Evolutionary conservation across 768 basidiomycete genomes (phyloP).

Genomic region (Mycena galericulata): DNA sequence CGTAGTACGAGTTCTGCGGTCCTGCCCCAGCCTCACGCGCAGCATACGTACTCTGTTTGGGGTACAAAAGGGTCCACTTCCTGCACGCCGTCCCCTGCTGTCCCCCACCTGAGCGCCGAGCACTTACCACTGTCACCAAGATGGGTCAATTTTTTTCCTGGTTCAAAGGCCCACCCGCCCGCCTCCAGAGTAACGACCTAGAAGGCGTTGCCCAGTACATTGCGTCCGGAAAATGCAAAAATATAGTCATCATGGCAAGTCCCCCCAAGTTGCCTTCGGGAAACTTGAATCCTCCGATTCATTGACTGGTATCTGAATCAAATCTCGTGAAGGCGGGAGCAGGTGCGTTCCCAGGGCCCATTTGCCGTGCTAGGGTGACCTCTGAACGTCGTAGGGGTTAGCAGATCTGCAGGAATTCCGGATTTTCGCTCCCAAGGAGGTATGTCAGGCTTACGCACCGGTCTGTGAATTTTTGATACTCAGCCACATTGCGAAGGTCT

Average conservation of each 20-base stretch:
- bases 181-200: conserved; percentile 17
- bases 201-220: conserved; percentile 27
- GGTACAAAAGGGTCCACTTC: too few relatives aligned
- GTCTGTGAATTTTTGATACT: not conserved
- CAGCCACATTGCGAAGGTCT: not conserved
- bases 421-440: conserved; percentile 23
- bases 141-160: conserved; percentile 26
- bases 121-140: not conserved
- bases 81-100: too few relatives aligned
- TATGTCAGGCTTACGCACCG: not conserved
- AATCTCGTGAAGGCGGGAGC: not conserved
- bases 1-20: too few relatives aligned
- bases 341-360: not conserved
- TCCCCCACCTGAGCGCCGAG: too few relatives aligned
- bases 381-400: conserved; percentile 12
- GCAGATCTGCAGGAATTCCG: conserved; percentile 23
- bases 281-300: too few relatives aligned
- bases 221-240: conserved; percentile 23
- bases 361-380: not conserved
- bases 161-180: not conserved
- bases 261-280: too few relatives aligned
- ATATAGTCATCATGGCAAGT: conserved; percentile 20
- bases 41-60: too few relatives aligned
- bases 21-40: too few relatives aligned
- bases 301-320: not conserved